Evolutionary conservation across 2,329 filamentous ascomycete genomes (phyloP).

Genomic region (Setomelanomma holmii): DNA sequence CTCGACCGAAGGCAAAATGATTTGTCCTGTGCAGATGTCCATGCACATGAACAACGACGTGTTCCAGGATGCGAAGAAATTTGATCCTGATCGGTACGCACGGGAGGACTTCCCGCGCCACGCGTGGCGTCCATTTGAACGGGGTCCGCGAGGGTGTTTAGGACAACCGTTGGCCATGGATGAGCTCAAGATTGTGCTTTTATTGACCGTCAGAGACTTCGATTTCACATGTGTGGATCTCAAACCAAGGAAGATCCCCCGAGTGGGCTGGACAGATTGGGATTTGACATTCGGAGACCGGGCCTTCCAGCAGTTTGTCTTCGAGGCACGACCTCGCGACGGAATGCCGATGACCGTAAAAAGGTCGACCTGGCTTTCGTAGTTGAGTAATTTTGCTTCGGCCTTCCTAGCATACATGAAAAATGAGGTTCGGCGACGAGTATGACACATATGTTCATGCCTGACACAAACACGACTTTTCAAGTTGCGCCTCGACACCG

Average conservation of each 20-base stretch:
- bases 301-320: constrained; percentile 39
- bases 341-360: constrained; percentile 42
- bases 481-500: no score
- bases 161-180: constrained; percentile 63
- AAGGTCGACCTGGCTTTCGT: constrained; percentile 21
- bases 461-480: no score
- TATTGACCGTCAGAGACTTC: constrained; percentile 58
- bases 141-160: constrained; percentile 64
- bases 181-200: constrained; percentile 60
- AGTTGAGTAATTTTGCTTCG: no score
- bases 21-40: constrained; percentile 51
- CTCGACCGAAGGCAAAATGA: constrained; percentile 53
- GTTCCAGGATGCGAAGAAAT: constrained; percentile 34
- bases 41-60: constrained; percentile 41
- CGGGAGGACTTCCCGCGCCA: constrained; percentile 53
- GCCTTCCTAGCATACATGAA: no score
- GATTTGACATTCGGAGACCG: constrained; percentile 40
- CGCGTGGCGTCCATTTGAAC: constrained; percentile 64
- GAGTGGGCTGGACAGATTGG: constrained; percentile 34
- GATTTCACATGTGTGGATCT: constrained; percentile 51
- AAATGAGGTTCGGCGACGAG: no score
- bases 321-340: constrained; percentile 42
- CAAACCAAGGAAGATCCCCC: constrained; percentile 33
- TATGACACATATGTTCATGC: no score
- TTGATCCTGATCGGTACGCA: constrained; percentile 46